Conservation (phyloP, 371 early-diverging fungal genomes). For the Apophysomyces elegans region DNA sequence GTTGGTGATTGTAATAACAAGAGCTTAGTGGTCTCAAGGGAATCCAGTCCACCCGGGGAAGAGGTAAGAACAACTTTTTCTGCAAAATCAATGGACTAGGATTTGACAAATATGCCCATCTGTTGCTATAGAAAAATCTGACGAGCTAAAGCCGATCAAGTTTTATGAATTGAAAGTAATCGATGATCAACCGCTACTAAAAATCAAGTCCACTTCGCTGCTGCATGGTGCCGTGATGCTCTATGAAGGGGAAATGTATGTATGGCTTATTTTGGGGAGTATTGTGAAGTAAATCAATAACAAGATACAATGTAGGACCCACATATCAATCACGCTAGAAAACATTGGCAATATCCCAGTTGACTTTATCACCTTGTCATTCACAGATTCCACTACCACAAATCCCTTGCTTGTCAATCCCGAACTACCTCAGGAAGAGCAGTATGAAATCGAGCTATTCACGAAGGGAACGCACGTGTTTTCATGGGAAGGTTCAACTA, state of each 20-base stretch:
- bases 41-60: constrained; percentile 28
- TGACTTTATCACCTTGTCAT: constrained; percentile 70
- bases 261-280: background rate
- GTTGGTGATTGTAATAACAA: background rate
- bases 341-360: constrained; percentile 76
- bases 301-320: constrained; percentile 38
- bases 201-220: constrained; percentile 61
- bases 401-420: constrained; percentile 45
- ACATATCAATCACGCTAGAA: constrained; percentile 67
- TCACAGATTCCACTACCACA: constrained; percentile 65
- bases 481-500: constrained; percentile 60
- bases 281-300: background rate
- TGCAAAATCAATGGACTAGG: background rate
- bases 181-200: constrained; percentile 69
- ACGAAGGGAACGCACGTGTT: constrained; percentile 69
- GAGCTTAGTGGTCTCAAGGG: constrained; percentile 37
- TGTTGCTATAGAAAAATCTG: background rate
- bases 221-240: constrained; percentile 76
- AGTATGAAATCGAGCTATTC: constrained; percentile 77
- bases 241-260: constrained; percentile 81
- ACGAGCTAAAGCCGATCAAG: constrained; percentile 29
- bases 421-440: constrained; percentile 69
- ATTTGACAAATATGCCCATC: background rate
- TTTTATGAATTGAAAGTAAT: constrained; percentile 68
- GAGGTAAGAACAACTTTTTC: constrained; percentile 17